Conservation (phyloP, 208 protist species). For the Leishmania aethiopica region DNA sequence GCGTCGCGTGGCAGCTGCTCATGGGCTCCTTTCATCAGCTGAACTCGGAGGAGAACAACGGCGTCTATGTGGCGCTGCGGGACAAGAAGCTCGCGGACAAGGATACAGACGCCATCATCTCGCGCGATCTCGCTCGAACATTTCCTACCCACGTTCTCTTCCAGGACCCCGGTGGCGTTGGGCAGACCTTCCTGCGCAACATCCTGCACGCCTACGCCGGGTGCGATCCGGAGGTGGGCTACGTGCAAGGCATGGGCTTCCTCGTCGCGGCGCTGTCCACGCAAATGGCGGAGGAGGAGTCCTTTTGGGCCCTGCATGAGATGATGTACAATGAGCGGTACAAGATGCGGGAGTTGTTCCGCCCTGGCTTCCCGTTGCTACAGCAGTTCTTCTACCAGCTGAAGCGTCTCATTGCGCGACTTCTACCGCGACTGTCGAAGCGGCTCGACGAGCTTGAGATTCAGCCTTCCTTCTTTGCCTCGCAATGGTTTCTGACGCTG, state of each 20-base stretch:
- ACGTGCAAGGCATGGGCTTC: constrained; percentile 95
- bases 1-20: constrained; percentile 89
- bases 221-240: constrained; percentile 92
- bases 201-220: constrained; percentile 92
- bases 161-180: constrained; percentile 75
- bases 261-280: constrained; percentile 88
- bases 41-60: constrained; percentile 63
- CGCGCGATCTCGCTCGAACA: constrained; percentile 83
- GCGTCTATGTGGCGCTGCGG: constrained; percentile 72
- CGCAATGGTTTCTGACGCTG: constrained; percentile 94
- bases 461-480: constrained; percentile 89
- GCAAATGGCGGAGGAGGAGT: constrained; percentile 92
- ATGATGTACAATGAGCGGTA: constrained; percentile 89
- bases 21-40: constrained; percentile 78
- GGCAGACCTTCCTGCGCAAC: constrained; percentile 87
- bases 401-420: constrained; percentile 68
- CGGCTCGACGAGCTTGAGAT: constrained; percentile 77
- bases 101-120: constrained; percentile 71
- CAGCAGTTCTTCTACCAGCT: constrained; percentile 92
- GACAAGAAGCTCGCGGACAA: constrained; percentile 68
- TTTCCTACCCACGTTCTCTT: constrained; percentile 93
- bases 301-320: constrained; percentile 90
- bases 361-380: constrained; percentile 89
- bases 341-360: constrained; percentile 87
- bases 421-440: constrained; percentile 78